phyloP scores from a whole-genome alignment of 2,329 filamentous ascomycete species.

The Aureobasidium pullulans region DNA sequence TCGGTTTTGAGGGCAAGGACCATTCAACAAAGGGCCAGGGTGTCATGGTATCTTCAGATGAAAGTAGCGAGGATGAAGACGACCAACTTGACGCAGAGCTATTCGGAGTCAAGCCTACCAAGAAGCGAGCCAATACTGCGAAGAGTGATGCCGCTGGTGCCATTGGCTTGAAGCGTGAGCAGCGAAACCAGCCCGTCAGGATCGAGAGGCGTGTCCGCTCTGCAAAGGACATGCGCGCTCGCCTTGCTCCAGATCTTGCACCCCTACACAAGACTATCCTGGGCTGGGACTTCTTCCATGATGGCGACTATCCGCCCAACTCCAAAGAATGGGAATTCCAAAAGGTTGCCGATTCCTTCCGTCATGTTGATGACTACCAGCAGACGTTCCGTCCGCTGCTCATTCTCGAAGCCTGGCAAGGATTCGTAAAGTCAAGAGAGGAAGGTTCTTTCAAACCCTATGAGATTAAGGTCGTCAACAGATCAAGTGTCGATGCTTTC shows the following conservation, averaged over 20 bases:
- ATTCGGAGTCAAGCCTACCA: constrained; percentile 45
- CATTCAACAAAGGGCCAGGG: constrained; percentile 67
- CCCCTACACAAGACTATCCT: constrained; percentile 78
- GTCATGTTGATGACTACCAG: constrained; percentile 71
- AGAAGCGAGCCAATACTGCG: constrained; percentile 34
- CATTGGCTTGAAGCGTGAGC: constrained; percentile 32
- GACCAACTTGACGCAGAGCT: constrained; percentile 58
- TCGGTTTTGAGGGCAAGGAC: constrained; percentile 71
- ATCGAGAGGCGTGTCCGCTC: constrained; percentile 75
- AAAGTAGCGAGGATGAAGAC: constrained; percentile 42
- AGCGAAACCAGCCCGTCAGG: constrained; percentile 66
- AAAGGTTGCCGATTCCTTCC: constrained; percentile 70
- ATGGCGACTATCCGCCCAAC: constrained; percentile 74
- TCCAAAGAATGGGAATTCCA: constrained; percentile 63
- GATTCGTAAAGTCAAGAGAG: constrained; percentile 82
- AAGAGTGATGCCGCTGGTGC: constrained; percentile 25
- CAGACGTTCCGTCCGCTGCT: constrained; percentile 84
- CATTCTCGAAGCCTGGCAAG: constrained; percentile 90
- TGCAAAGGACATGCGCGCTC: constrained; percentile 87
- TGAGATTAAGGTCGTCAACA: constrained; percentile 78
- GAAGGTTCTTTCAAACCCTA: constrained; percentile 75
- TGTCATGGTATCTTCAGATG: constrained; percentile 80
- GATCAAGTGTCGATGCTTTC: constrained; percentile 86
- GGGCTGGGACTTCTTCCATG: constrained; percentile 90
- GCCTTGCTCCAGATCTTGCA: constrained; percentile 82